Evolutionary conservation across 2,329 filamentous ascomycete genomes (phyloP).

Genomic region (Teratosphaeria gauchensis): DNA sequence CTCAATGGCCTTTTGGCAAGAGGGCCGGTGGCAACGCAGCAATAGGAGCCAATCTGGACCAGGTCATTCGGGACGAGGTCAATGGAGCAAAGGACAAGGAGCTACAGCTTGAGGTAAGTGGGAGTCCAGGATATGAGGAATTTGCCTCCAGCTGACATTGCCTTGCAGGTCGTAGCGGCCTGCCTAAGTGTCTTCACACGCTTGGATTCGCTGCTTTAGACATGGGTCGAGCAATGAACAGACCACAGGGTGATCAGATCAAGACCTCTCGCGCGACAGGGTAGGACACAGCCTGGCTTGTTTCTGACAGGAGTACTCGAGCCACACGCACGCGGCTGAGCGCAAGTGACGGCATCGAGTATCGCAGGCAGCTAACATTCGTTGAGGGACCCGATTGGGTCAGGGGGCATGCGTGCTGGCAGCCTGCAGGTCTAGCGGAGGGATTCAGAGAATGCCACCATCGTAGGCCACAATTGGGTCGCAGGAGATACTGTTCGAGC

Average conservation of each 20-base stretch:
- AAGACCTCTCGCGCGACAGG: no score
- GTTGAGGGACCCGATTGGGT: background rate
- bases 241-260: background rate
- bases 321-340: background rate
- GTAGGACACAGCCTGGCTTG: background rate
- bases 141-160: background rate
- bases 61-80: slow-evolving; percentile 79
- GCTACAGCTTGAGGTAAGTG: slow-evolving; percentile 79
- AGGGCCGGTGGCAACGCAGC: slow-evolving; percentile 66
- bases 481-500: background rate
- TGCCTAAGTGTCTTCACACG: slow-evolving; percentile 96
- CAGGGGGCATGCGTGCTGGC: background rate
- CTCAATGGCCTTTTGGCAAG: slow-evolving; percentile 91
- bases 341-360: background rate
- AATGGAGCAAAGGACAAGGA: slow-evolving; percentile 84
- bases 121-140: background rate
- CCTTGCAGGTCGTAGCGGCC: slow-evolving; percentile 65
- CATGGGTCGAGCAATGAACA: slow-evolving; percentile 8
- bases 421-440: background rate
- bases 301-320: background rate
- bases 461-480: background rate
- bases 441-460: background rate
- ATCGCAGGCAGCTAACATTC: background rate
- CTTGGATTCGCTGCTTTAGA: slow-evolving; percentile 83
- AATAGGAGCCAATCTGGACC: slow-evolving; percentile 84